These are phyloP conservation scores for Solanum commersonii DNA, from an alignment of 257 asterid species.

Conservation along the genomic window DNA sequence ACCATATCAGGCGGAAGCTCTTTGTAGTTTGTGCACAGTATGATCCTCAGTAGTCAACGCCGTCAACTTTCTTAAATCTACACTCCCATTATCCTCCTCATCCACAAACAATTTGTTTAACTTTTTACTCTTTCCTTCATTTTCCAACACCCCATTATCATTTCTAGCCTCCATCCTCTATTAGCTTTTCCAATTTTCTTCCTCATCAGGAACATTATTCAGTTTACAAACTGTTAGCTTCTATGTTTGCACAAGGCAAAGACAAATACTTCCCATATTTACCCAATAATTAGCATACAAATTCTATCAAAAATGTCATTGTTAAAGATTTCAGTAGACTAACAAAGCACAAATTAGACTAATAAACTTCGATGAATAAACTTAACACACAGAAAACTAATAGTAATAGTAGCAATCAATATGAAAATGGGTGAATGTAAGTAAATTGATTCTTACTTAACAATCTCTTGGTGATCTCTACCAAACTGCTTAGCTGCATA, in stretches of 20 bases:
- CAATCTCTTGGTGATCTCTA: constrained; percentile 51
- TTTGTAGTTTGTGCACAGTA: constrained; percentile 27
- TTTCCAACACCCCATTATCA: background rate
- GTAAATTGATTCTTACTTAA: constrained; percentile 33
- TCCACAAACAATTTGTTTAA: constrained; percentile 28
- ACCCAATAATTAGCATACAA: background rate
- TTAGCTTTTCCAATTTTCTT: background rate
- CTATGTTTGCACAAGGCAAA: background rate
- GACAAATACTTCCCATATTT: background rate
- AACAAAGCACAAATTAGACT: background rate
- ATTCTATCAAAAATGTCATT: background rate
- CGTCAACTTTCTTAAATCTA: background rate
- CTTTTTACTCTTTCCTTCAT: background rate
- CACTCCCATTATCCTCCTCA: background rate
- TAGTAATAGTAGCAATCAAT: background rate
- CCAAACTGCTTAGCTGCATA: constrained; percentile 57
- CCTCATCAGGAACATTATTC: background rate
- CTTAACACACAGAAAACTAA: background rate
- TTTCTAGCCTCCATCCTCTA: background rate
- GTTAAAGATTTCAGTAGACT: background rate
- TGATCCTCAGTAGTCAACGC: constrained; percentile 31
- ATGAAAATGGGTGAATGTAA: background rate
- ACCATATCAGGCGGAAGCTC: constrained; percentile 66
- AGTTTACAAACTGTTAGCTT: background rate
- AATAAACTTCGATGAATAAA: background rate